Base-by-base conservation (phyloP, 306 rosid genomes). In the Senna tora region DNA sequence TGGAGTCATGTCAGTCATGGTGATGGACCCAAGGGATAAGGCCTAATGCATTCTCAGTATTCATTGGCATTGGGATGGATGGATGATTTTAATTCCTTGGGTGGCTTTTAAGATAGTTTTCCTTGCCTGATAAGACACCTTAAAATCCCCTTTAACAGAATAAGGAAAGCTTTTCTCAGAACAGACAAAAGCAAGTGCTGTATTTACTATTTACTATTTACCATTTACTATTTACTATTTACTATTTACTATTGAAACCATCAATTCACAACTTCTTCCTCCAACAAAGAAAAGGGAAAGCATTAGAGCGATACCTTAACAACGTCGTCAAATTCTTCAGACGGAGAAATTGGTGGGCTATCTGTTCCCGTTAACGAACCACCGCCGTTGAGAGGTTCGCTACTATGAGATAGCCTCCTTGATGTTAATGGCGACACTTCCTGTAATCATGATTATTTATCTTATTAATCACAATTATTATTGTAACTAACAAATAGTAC, bases 391-490 rank as follows among this genome's bases (percentile, higher is more conserved):
- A 91, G 60, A 30, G 98, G 96, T 46, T 83, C 98, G n/a, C 97
- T 91, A 77, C 97, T 94, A 80, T 89, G 96, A 36, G 98, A 91
- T 36, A 94, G 90, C 80, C 99, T 89, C 6, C 99, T 97, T 0
- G 97, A 94, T 2, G 99, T 94, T 75, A 94, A 82, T 11, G 99
- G 97, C 15, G 99, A 89, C 46, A 87, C 95, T 70, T 94, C 97
- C 99, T 94, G 86, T 7, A n/a, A n/a, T n/a, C n/a, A n/a, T n/a
- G n/a, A n/a, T n/a, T n/a, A n/a, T n/a, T n/a, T n/a, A n/a, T n/a
- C n/a, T n/a, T n/a, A n/a, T n/a, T n/a, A n/a, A n/a, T n/a, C n/a
- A n/a, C n/a, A n/a, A n/a, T n/a, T n/a, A n/a, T n/a, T n/a, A n/a
- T n/a, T n/a, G n/a, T n/a, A n/a, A n/a, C n/a, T n/a, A n/a, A n/a